These are phyloP conservation scores for Colletotrichum australisinense DNA, from an alignment of 2,329 filamentous ascomycete species.

Conservation along the genomic window DNA sequence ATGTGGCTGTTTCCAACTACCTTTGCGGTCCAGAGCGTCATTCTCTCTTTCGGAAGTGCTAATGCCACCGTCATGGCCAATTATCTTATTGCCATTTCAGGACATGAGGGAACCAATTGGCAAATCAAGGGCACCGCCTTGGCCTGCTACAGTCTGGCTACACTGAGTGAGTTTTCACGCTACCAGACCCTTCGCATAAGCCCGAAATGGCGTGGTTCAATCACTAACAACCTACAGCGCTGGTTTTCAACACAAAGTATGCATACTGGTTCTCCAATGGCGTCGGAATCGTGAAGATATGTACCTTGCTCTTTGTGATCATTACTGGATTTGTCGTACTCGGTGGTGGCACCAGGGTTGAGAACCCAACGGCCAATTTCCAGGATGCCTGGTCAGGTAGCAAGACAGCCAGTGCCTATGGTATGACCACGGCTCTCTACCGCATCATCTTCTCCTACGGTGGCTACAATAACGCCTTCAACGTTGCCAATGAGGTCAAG, in stretches of 20 bases:
- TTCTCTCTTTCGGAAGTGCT: slow-evolving; percentile 73
- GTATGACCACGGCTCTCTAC: slow-evolving; percentile 19
- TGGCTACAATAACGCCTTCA: slow-evolving; percentile 70
- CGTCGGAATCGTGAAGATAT: slow-evolving; percentile 68
- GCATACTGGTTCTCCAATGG: slow-evolving; percentile 66
- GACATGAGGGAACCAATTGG: slow-evolving; percentile 65
- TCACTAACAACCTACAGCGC: neutral
- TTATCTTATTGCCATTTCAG: slow-evolving; percentile 71
- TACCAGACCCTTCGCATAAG: too few species aligned
- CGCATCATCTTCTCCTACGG: slow-evolving; percentile 29
- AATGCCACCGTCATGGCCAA: slow-evolving; percentile 71
- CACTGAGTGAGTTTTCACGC: neutral
- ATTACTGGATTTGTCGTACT: slow-evolving; percentile 17
- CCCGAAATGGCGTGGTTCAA: too few species aligned
- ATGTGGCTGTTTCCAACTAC: slow-evolving; percentile 72
- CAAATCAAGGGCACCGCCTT: slow-evolving; percentile 74
- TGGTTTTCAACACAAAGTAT: slow-evolving; percentile 59
- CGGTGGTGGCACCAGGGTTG: slow-evolving; percentile 36
- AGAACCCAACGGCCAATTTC: slow-evolving; percentile 49
- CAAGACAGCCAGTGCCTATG: slow-evolving; percentile 11
- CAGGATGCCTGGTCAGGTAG: slow-evolving; percentile 38
- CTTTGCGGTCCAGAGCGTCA: slow-evolving; percentile 72
- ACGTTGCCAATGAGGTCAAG: slow-evolving; percentile 69
- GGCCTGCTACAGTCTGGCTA: slow-evolving; percentile 69
- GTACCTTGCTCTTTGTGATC: slow-evolving; percentile 40